A percentile compares a stretch with the other conserved stretches of the same genome.
Conservation (phyloP, 305 asterid genomes). For the Stenogyne calaminthoides region DNA sequence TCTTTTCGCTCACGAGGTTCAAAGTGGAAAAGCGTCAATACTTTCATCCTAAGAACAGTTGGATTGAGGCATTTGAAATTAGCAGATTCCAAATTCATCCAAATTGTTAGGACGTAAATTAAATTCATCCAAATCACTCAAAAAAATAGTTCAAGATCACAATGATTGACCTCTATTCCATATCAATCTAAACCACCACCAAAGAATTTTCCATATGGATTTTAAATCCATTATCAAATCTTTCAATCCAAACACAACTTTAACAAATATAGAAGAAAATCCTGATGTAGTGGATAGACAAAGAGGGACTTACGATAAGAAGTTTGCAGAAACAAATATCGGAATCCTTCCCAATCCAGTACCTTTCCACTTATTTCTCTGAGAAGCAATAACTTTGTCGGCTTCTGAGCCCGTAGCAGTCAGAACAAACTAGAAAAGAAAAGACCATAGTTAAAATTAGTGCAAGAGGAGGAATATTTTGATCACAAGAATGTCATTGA, state of each 20-base stretch:
- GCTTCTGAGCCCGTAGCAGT: constrained; percentile 94
- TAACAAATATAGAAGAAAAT: not conserved
- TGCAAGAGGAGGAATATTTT: not conserved
- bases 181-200: not conserved
- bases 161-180: not conserved
- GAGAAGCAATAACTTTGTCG: constrained; percentile 66
- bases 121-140: not conserved
- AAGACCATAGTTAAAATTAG: constrained; percentile 9
- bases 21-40: constrained; percentile 51
- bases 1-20: constrained; percentile 36
- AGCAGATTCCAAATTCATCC: not conserved
- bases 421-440: constrained; percentile 71
- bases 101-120: not conserved
- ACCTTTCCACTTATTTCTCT: constrained; percentile 78
- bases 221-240: not conserved
- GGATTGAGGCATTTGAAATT: too few species aligned
- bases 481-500: not conserved
- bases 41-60: constrained; percentile 45
- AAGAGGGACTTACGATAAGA: constrained; percentile 67
- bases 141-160: not conserved
- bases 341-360: constrained; percentile 85
- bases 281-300: not conserved
- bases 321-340: constrained; percentile 70
- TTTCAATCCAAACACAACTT: not conserved
- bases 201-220: not conserved